Base-by-base conservation (phyloP, 2,329 filamentous ascomycete species). In the Arachnomyces sp. region DNA sequence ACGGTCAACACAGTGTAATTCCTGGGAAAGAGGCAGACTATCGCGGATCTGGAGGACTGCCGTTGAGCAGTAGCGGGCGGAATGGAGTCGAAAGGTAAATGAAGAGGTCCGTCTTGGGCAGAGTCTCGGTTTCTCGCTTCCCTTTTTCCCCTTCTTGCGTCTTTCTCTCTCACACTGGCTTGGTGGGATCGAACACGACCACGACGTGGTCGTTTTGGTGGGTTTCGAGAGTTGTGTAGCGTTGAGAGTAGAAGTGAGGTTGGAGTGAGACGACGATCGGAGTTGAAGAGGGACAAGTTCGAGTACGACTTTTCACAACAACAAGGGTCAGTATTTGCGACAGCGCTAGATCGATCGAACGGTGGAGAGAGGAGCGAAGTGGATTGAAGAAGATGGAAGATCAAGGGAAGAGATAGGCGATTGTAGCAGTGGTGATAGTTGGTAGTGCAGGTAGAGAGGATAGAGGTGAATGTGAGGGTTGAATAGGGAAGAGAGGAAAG, bases 61-160 rank as follows among this genome's bases (percentile, higher is more conserved):
- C 56, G 57, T 65, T 68, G 56, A 72, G 65, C 47, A 69, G 63
- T 49, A 63, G 63, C 55, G 65, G 67, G 50, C 61, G 56, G 53
- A 59, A 65, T 54, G 53, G 55, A 45, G 54, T 51, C 45, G 59
- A 53, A 50, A 56, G 54, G 54, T 30, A 45, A 47, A 56, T 59
- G 60, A 63, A 64, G 57, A 65, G 64, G 67, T 71, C 72, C 72
- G 75, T 77, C 60, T 63, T 77, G 74, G 73, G 72, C 64, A 64
- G 53, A 50, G 45, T 52, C 42, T 45, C 38, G 53, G 52, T 54
- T 55, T 55, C 55, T 53, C 53, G n/a, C n/a, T n/a, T n/a, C n/a
- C n/a, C 21, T 9, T 25, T 25, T 25, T 25, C 21, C 21, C 5
- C 21, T 25, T 9, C 21, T 25, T 25, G 21, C 21, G 21, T 25